Conservation (phyloP, 2,329 filamentous ascomycete genomes). For the Colletotrichum australisinense region DNA sequence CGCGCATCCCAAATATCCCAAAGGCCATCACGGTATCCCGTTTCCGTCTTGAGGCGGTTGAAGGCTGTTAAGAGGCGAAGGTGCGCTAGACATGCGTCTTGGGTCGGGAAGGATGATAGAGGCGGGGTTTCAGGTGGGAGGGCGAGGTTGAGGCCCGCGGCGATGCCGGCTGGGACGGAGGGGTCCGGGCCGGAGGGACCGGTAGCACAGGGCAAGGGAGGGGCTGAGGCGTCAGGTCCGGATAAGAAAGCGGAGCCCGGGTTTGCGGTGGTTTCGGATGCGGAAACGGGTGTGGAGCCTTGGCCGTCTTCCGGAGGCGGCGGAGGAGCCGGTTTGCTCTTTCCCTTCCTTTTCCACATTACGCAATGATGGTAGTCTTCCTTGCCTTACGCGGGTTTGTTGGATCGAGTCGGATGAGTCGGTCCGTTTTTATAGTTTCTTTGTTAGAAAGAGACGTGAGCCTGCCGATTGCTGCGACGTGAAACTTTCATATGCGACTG, state of each 20-base stretch:
- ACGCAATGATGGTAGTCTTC: too few relatives aligned
- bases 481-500: too few relatives aligned
- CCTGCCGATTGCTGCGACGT: too few relatives aligned
- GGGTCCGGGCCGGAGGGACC: not conserved
- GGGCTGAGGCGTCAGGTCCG: not conserved
- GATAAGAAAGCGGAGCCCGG: not conserved
- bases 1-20: constrained; percentile 66
- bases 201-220: not conserved
- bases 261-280: not conserved
- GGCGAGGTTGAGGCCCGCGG: not conserved
- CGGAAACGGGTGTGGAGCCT: not conserved
- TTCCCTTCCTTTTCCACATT: not conserved
- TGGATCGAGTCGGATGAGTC: too few relatives aligned
- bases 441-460: too few relatives aligned
- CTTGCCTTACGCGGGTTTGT: too few relatives aligned
- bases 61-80: constrained; percentile 75
- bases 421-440: too few relatives aligned
- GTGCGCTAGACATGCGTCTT: constrained; percentile 52
- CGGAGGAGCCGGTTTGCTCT: not conserved
- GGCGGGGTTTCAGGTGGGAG: not conserved
- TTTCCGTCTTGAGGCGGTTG: constrained; percentile 68
- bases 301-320: not conserved
- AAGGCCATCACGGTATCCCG: constrained; percentile 69
- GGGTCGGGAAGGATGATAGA: not conserved
- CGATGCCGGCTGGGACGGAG: not conserved